Evolutionary conservation across 495 filamentous ascomycete genomes (phyloP), one percentile per base, ranked within the genome.

Genomic region (Talaromyces proteolyticus): DNA sequence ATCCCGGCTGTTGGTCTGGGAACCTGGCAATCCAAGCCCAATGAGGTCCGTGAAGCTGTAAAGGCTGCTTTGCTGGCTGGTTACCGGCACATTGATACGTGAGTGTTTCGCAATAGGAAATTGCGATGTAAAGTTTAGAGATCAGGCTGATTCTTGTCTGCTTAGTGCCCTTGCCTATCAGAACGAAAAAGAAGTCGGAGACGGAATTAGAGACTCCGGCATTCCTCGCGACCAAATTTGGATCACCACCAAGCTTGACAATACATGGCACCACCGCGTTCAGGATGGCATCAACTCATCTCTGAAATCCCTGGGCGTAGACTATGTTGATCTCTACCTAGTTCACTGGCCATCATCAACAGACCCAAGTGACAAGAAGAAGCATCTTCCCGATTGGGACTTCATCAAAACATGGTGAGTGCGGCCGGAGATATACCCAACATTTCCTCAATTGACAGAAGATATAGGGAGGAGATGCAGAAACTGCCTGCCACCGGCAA

Each of bases 161-260:
- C 17, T 5, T 56, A 84, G 78, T 22, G 91, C 90, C n/a, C 72
- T 83, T 48, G 86, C 83, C 17, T 95, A 95, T 63, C 85, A 82
- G 57, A 95, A 94, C 70, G 91, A 95, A 69, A 67, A 78, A 44
- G 87, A 89, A 59, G 87, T 93, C 49, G 90, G 87, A 51, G 70
- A 85, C 54, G 90, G 87, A 40, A 89, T 94, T 60, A 74, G 74
- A 52, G 85, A 88, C 54, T 88, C 85, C 8, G 88, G 88, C 39
- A 82, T 95, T 1, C 85, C 88, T 23, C 84, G 89, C 36, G 76
- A 82, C 25, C 73, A 94, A 64, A 86, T 95, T 65, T 95, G 84
- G 79, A 70, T 94, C 63, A 92, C 89, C 39, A 93, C 89, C 54
- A 95, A 94, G 77, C 79, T 93, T 45, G 81, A 89, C 70, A 92